Base-by-base conservation (phyloP, 2,329 filamentous ascomycete species). In the Escovopsis weberi region DNA sequence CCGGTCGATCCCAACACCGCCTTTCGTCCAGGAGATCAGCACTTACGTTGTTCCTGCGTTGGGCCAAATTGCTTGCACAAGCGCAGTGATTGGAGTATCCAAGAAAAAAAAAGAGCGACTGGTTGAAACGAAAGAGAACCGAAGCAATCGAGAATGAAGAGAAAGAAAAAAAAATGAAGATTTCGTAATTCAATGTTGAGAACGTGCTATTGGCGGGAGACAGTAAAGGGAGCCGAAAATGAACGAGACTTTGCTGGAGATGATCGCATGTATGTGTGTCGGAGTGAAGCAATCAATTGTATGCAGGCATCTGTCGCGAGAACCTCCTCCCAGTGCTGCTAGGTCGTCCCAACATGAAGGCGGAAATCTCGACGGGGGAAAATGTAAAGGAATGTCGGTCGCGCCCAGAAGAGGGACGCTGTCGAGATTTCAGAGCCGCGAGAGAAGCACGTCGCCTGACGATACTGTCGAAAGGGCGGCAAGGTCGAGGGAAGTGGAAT, bases 61-160 rank as follows among this genome's bases (percentile, higher is more conserved):
- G 38, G 15, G 15, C 15, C 15, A 15, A 15, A 15, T 15, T 30
- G 39, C 41, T 43, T 46, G 40, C 43, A 33, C 45, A 52, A 45
- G 40, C 46, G 44, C 40, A 41, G 33, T 33, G 43, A 33, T 43
- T 37, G 37, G 41, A 45, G 33, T 15, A 39, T 15, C 18, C 9
- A 12, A 15, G 15, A 39, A 41, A 30, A 40, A 53, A 67, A 67
- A 67, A 48, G 66, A 69, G 66, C 55, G 66, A 63, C 62, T 63
- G 57, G 65, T 67, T 23, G 23, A 23, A 23, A 23, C 6, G 23
- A 23, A 4, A 23, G 6, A 4, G 23, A 23, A 23, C 1, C 23
- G 23, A 23, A 23, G 23, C 23, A 23, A 23, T 23, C 23, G 23
- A 23, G 23, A 23, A 23, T 23, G 23, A 23, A 23, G 23, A 23